These are phyloP conservation scores for Rehmannia glutinosa DNA, from an alignment of 257 asterid genomes.

Conservation along the genomic window DNA sequence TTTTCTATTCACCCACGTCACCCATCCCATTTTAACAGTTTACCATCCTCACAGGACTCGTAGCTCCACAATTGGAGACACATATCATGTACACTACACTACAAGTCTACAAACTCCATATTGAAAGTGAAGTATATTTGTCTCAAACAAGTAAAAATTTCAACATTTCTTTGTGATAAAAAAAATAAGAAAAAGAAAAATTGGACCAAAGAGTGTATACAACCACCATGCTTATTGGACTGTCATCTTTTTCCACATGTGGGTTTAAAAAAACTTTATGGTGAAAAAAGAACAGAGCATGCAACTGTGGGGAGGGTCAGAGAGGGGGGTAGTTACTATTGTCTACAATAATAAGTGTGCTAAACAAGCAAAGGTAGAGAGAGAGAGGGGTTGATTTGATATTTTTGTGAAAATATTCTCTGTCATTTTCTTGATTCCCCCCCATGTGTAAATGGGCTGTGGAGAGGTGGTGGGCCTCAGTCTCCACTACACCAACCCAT, in stretches of 20 bases:
- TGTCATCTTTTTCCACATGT: conserved; percentile 19
- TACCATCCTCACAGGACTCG: too few relatives aligned
- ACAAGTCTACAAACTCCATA: too few relatives aligned
- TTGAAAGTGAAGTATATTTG: too few relatives aligned
- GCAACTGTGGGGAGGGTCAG: not conserved
- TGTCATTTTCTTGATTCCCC: conserved; percentile 1
- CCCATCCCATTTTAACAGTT: too few relatives aligned
- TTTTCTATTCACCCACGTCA: too few relatives aligned
- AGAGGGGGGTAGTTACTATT: conserved; percentile 17
- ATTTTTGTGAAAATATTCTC: not conserved
- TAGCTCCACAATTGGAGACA: too few relatives aligned
- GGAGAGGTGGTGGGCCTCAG: conserved; percentile 48
- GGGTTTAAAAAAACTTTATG: conserved; percentile 24
- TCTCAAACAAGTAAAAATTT: too few relatives aligned
- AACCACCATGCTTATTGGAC: not conserved
- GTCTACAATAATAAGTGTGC: conserved; percentile 24
- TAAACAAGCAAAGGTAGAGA: conserved; percentile 40
- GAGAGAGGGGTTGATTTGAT: not conserved
- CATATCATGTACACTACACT: too few relatives aligned
- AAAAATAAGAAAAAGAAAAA: not conserved
- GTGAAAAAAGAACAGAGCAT: conserved; percentile 42
- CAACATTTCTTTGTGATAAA: too few relatives aligned
- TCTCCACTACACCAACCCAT: conserved; percentile 72
- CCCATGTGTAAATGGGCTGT: conserved; percentile 43
- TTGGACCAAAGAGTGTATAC: not conserved